Evolutionary conservation across 2,329 filamentous ascomycete species (phyloP).

Genomic region (Colletotrichum neosansevieriae): DNA sequence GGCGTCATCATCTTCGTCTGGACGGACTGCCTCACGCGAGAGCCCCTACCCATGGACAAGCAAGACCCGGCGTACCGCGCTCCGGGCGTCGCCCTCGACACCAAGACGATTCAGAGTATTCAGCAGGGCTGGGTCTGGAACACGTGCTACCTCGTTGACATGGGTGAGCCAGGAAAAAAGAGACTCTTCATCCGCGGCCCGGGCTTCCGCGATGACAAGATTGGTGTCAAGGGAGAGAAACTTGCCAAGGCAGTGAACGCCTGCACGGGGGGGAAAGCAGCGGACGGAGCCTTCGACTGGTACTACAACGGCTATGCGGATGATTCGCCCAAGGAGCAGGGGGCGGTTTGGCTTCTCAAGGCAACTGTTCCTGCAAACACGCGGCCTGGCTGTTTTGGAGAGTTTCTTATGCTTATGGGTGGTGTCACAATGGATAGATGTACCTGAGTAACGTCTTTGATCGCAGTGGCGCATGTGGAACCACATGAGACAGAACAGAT

Average conservation of each 20-base stretch:
- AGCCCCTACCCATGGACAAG: constrained; percentile 37
- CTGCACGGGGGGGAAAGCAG: not conserved
- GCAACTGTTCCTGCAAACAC: too few relatives aligned
- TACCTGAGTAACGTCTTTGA: not conserved
- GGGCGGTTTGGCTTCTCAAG: too few relatives aligned
- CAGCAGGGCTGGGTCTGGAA: constrained; percentile 34
- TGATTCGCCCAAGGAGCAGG: too few relatives aligned
- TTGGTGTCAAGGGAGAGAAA: not conserved
- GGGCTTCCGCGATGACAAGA: constrained; percentile 4
- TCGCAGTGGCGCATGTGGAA: too few relatives aligned
- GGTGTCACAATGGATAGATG: too few relatives aligned
- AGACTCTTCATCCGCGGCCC: not conserved
- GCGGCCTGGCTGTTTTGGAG: too few relatives aligned
- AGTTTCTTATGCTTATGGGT: too few relatives aligned
- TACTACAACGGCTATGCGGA: too few relatives aligned
- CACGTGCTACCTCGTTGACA: constrained; percentile 2
- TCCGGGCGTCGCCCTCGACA: constrained; percentile 38
- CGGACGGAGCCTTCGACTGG: too few relatives aligned
- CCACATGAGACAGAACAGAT: too few relatives aligned
- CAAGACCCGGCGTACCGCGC: constrained; percentile 39
- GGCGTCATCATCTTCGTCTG: constrained; percentile 37
- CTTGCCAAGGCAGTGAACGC: not conserved
- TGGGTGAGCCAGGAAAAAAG: not conserved
- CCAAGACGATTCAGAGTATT: not conserved
- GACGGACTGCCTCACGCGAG: constrained; percentile 41